A percentile compares a stretch with the other conserved stretches of the same genome.
These are phyloP conservation scores for Candida insectalens DNA, from an alignment of 805 yeast species.

Conservation along the genomic window DNA sequence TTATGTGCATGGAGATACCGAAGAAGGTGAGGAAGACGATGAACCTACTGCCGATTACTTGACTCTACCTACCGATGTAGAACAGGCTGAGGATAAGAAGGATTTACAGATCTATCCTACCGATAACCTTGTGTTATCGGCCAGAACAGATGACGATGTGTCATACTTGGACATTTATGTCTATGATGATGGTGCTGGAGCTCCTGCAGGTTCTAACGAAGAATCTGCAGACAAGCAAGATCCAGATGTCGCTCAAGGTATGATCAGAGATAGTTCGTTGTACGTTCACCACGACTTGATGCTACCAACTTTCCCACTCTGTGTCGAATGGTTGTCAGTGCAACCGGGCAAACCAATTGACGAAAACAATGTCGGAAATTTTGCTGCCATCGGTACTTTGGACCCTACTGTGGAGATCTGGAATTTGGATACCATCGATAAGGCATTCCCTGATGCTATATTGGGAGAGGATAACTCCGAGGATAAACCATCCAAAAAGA, in stretches of 20 bases:
- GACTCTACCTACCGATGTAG: constrained; percentile 53
- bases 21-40: constrained; percentile 18
- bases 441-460: constrained; percentile 89
- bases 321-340: constrained; percentile 91
- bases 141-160: constrained; percentile 93
- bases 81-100: constrained; percentile 63
- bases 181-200: constrained; percentile 89
- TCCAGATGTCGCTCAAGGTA: constrained; percentile 66
- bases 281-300: constrained; percentile 95
- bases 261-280: constrained; percentile 61
- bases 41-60: constrained; percentile 44
- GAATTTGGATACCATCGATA: constrained; percentile 89
- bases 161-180: constrained; percentile 89
- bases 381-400: constrained; percentile 94
- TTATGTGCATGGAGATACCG: constrained; percentile 36
- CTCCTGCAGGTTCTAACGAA: constrained; percentile 57
- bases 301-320: constrained; percentile 94
- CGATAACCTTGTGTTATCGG: constrained; percentile 81
- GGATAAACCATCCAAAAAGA: constrained; percentile 23
- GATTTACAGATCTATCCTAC: constrained; percentile 84
- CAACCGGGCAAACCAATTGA: constrained; percentile 43
- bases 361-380: constrained; percentile 58
- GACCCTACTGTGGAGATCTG: constrained; percentile 97
- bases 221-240: constrained; percentile 57
- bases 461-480: constrained; percentile 57